Base-by-base conservation (phyloP, 139 green algal species). In the Micromonas pusilla region DNA sequence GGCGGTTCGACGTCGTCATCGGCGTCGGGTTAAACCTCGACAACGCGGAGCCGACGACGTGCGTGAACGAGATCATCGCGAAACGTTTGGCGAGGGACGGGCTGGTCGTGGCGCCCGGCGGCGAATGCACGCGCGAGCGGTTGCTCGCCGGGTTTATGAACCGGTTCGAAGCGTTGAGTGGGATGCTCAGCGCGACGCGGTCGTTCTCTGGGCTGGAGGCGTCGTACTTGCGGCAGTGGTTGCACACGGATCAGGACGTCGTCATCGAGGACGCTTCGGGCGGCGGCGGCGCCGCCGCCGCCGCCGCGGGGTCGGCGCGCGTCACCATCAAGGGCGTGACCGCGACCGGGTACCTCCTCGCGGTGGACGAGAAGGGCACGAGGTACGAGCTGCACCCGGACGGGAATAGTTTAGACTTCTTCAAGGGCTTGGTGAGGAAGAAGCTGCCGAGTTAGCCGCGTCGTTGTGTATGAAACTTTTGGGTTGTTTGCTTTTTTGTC, bases 11-110 rank as follows among this genome's bases (percentile, higher is more conserved):
- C 32, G 80, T 96, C 6, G 81, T 85, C 28, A 82, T 91, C 9
- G 94, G 80, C 33, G 82, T 96, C 2, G 94, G 94, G 0, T 57
- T 98, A 6, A 98, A 98, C 77, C 84, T 98, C 16, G 79, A 76
- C 77, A 98, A 98, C 88, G 32, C 67, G 20, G 37, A 91, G 32
- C 94, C 94, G 28, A 97, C 92, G 66, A 97, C 90, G 23, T 98
- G 94, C 76, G 32, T 98, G 19, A 77, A 93, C 65, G 81, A 83
- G 0, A 63, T 97, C 5, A 39, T 97, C 23, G 20, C 60, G 4
- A 31, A 45, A 57, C 45, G 45, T 57, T 16, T 57, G 0, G 36
- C 32, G 53, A 21, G 30, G 9, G 34, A 31, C 21, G 38, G 39
- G 25, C 66, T 45, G 75, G 28, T 33, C 26, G 38, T 85, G 31